Conservation (phyloP, 345 rosid genomes). For the Moringa oleifera region DNA sequence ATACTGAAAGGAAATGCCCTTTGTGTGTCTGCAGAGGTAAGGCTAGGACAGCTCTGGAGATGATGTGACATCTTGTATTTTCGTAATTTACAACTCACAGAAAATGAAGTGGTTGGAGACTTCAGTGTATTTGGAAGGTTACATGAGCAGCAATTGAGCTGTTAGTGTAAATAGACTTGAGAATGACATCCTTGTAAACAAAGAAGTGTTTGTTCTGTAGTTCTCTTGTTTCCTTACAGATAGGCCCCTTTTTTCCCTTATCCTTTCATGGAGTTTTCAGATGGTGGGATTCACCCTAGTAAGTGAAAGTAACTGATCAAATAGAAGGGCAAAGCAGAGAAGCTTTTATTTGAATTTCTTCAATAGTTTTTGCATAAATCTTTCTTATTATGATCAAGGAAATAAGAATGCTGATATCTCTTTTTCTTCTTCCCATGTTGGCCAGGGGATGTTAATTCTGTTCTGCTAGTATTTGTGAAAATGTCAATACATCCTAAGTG, state of each 20-base stretch:
- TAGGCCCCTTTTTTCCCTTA: too few species aligned
- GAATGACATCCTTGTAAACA: constrained; percentile 1
- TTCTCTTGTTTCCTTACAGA: neutral
- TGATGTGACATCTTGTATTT: neutral
- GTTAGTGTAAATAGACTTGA: constrained; percentile 16
- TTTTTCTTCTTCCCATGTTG: too few species aligned
- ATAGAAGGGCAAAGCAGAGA: neutral
- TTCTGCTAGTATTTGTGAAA: too few species aligned
- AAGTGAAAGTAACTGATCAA: neutral
- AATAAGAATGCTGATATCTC: too few species aligned
- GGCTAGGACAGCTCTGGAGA: neutral
- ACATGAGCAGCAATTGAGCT: constrained; percentile 8
- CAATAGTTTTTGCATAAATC: neutral
- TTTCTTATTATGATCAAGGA: neutral
- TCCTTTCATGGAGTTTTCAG: neutral
- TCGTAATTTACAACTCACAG: neutral
- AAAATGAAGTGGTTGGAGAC: neutral
- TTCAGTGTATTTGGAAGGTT: constrained; percentile 4
- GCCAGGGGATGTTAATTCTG: too few species aligned
- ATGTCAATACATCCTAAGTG: too few species aligned
- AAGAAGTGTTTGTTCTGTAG: neutral
- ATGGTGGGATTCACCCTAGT: neutral
- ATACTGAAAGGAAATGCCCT: neutral
- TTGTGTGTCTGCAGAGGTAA: neutral
- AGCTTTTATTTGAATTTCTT: neutral